Evolutionary conservation across 345 rosid genomes (phyloP).

Genomic region (Eucalyptus erythrocorys): DNA sequence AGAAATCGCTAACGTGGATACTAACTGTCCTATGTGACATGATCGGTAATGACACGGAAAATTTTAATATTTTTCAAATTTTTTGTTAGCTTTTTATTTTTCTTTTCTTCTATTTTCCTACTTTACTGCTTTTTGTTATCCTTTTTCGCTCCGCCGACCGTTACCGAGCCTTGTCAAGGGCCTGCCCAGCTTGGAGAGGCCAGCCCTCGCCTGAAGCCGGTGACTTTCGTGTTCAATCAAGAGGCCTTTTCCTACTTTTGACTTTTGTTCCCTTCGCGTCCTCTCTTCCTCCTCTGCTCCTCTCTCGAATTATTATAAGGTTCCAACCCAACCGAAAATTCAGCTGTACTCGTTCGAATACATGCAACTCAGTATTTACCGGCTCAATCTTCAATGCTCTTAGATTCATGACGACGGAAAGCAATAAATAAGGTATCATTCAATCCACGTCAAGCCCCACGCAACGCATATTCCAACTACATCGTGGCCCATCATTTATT

Average conservation of each 20-base stretch:
- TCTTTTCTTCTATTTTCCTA: too few relatives aligned
- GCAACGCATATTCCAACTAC: accelerated
- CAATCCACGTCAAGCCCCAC: accelerated
- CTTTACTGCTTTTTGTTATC: too few relatives aligned
- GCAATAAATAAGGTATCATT: not conserved
- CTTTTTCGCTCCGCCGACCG: too few relatives aligned
- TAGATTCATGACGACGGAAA: too few relatives aligned
- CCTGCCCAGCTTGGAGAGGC: too few relatives aligned
- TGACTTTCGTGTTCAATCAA: too few relatives aligned
- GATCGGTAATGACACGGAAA: accelerated
- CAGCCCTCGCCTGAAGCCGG: too few relatives aligned
- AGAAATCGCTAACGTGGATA: accelerated
- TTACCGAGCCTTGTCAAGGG: too few relatives aligned
- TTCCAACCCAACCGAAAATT: not conserved
- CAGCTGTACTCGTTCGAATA: not conserved
- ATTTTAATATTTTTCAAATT: too few relatives aligned
- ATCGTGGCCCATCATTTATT: not conserved
- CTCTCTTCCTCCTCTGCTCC: not conserved
- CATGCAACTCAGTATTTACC: not conserved
- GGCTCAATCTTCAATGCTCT: not conserved
- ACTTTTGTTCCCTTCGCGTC: not conserved
- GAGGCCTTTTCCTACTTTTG: not conserved
- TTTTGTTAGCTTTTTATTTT: too few relatives aligned
- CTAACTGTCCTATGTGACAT: accelerated
- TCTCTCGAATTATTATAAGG: not conserved